Base-by-base conservation (phyloP, 2,329 filamentous ascomycete genomes). In the Ustilaginoidea virens region DNA sequence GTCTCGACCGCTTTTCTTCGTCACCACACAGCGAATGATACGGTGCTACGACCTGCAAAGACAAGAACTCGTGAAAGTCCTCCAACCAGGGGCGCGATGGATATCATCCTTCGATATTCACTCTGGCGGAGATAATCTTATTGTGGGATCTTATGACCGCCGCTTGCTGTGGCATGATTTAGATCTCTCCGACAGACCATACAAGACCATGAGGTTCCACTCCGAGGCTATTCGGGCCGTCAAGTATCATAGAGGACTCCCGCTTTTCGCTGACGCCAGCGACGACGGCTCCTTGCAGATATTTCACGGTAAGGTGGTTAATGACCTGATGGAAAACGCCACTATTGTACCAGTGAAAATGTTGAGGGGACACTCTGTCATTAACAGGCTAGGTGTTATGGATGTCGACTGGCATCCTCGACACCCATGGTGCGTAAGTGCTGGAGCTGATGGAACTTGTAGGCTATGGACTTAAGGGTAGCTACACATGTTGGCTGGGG, bases 131-230 rank as follows among this genome's bases (percentile, higher is more conserved):
- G 86, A 93, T 56, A 94, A 98, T 48, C 56, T 98, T 31, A 81
- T 96, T 34, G 82, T 94, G 8, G 85, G 86, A 25, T 90, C 85
- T 1, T 98, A 96, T 56, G 90, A 98, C 57, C 76, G 86, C 39
- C 75, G 87, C 26, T 65, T 98, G 3, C 66, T 98, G 18, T 98
- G 90, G 90, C 90, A 96, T 58, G 90, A 98, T 56, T 67, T 96
- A 30, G 90, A 98, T 41, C 71, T 98, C 20, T 90, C 82, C 1
- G 76, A 70, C 37, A 74, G 82, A 28, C 90, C 90, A 0, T 96
- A 92, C 64, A 94, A 94, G 64, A 96, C 87, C 1, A 75, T 98
- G 57, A 73, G 90, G 28, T 98, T 96, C 61, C 90, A 98, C 58
- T 61, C 72, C 36, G 81, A 92, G 54, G 90, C 90, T 25, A 92